Evolutionary conservation across 768 basidiomycete species (phyloP), one percentile per base, ranked within the genome.

Genomic region (Crassisporium funariophilum): DNA sequence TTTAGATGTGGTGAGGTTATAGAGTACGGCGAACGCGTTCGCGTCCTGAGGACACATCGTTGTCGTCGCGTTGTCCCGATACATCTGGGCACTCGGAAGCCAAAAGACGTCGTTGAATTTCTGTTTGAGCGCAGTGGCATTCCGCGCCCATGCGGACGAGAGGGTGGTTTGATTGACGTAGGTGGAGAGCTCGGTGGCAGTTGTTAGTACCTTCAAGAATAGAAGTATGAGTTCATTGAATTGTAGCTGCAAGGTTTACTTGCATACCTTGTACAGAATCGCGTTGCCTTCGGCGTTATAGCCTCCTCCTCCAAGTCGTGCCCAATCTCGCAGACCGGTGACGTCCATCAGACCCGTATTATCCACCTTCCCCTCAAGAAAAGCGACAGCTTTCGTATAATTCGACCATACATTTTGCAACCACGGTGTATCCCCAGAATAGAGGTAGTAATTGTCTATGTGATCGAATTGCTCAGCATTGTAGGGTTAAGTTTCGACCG

Each of bases 271-370:
- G 55, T 79, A 81, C 5, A 77, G 58, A 12, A 82, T 61, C 0
- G 79, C 80, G 48, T 82, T 83, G 0, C 74, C 79, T 58, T 79
- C 82, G 1, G 76, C 66, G 50, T 81, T 82, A 55, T 74, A 69
- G 0, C 81, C 81, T 7, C 81, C 79, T 3, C 77, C 76, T 5
- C 79, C 81, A 5, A 72, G 63, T 19, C 81, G 63, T 5, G 76
- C 82, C 82, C 81, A 82, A 54, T 83, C 82, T 9, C 77, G 57
- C 33, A 78, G 59, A 0, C 81, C 79, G 11, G 81, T 81, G 5
- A 81, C 73, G 49, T 83, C 71, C 60, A 81, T 76, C 31, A 83
- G 57, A 0, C 80, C 79, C 0, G 72, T 69, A 1, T 52, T 54
- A 39, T 76, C 75, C 0, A 82, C 78, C 41, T 81, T 79, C 17